Percentiles rank a stretch among this genome's conserved stretches.
These are phyloP conservation scores for Aspergillus sp. DNA, from an alignment of 2,329 filamentous ascomycete species.

Conservation along the genomic window DNA sequence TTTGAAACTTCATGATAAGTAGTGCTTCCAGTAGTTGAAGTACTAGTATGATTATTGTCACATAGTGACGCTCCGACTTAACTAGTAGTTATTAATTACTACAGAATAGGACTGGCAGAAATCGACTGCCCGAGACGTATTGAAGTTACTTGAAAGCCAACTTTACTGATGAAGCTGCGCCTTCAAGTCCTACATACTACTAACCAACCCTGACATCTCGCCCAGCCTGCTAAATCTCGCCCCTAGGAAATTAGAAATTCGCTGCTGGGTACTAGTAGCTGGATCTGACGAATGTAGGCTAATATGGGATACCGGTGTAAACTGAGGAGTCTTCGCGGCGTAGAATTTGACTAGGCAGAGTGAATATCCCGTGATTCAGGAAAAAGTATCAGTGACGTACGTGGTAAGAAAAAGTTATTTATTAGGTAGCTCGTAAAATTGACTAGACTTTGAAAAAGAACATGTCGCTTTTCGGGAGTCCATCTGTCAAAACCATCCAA, in stretches of 20 bases:
- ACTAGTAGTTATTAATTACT: too few relatives aligned
- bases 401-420: constrained; percentile 11
- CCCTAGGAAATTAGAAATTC: constrained; percentile 2
- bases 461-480: constrained; percentile 3
- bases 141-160: too few relatives aligned
- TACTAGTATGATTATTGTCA: too few relatives aligned
- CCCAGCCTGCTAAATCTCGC: too few relatives aligned
- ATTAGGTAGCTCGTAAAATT: background rate
- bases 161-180: too few relatives aligned
- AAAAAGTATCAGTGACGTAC: background rate
- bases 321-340: background rate
- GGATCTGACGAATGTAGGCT: constrained; percentile 1
- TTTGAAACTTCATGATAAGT: too few relatives aligned
- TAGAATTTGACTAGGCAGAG: background rate
- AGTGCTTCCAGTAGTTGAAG: too few relatives aligned
- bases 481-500: background rate
- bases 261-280: constrained; percentile 9
- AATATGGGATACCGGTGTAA: constrained; percentile 8
- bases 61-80: too few relatives aligned
- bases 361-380: background rate
- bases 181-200: too few relatives aligned
- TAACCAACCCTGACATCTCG: too few relatives aligned
- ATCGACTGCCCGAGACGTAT: too few relatives aligned
- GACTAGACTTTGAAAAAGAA: constrained; percentile 4
- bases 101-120: too few relatives aligned